Base-by-base conservation (phyloP, 2,329 filamentous ascomycete species). In the Pseudofabraea citricarpa region DNA sequence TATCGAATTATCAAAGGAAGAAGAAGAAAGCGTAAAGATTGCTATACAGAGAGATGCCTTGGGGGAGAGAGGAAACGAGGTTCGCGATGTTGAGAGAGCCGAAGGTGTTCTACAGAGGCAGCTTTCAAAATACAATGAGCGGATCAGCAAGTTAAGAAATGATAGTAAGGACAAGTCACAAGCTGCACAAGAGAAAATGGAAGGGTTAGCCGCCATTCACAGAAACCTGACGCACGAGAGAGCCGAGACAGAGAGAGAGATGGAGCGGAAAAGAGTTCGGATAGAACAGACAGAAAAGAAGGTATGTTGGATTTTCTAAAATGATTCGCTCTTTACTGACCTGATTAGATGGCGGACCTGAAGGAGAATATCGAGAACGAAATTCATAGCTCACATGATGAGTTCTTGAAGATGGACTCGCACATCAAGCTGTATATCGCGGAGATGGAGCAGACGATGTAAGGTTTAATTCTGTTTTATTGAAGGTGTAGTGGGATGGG, bases 221-320 rank as follows among this genome's bases (percentile, higher is more conserved):
- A 81, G 81, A 58, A 81, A 82, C 60, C 71, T 97, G 48, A 86
- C 85, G 1, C 86, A 91, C 59, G 91, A 98, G 72, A 77, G 90
- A 50, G 79, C 78, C 1, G 88, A 93, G 43, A 94, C 95, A 68
- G 84, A 85, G 24, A 84, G 88, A 45, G 91, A 97, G 60, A 94
- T 97, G 70, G 93, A 98, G 71, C 82, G 86, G 60, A 76, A 90
- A 56, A 81, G 87, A 54, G 88, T 96, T n/a, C 75, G 90, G 48
- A 97, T 98, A 51, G 93, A 98, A 68, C 90, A 96, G 71, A 95
- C 89, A 7, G 91, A 97, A 76, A 97, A 97, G 72, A 97, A 97
- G 87, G 90, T 90, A 72, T 56, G 72, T 60, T 46, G 6, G n/a
- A n/a, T n/a, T n/a, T n/a, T n/a, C n/a, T n/a, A n/a, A n/a, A n/a